Base-by-base conservation (phyloP, 2,329 filamentous ascomycete species). In the Plenodomus lindquistii region DNA sequence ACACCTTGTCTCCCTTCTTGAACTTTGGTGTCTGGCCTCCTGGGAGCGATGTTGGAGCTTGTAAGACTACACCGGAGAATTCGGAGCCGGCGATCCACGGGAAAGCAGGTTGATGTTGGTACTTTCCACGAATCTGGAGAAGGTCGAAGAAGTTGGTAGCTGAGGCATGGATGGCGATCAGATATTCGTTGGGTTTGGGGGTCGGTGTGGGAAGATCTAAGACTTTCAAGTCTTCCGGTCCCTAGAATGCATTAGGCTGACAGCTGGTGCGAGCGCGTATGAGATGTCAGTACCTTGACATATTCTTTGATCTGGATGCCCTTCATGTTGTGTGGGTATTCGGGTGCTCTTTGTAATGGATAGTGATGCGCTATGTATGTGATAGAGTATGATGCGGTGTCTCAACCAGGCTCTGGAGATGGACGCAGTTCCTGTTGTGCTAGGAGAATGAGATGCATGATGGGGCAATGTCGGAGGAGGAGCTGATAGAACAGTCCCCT, bases 141-240 rank as follows among this genome's bases (percentile, higher is more conserved):
- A 96, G 88, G 72, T 97, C 93, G 78, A 97, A 97, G 82, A 97
- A 97, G 77, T 97, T 97, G 65, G 90, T 89, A 17, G 91, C 93
- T 0, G 88, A 83, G 39, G 93, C 90, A 73, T 91, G 89, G 64
- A 97, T 88, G 66, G 86, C 83, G 69, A 97, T 88, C 55, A 95
- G 80, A 71, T 97, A 97, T 75, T 96, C 85, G 66, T 88, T 78
- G 24, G 84, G 74, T 8, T 80, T 79, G 1, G 91, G 89, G 1
- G 77, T 75, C 1, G 91, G 92, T 44, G 91, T 89, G 16, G 91
- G 85, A 13, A 96, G 81, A 18, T 84, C 80, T 16, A 84, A 81
- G 57, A 96, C 87, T 53, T 78, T 81, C 71, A 97, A 89, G 67
- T 94, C 89, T 53, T 85, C 78, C 2, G 92, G 91, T 27, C 85